Conservation (phyloP, 1,284 basidiomycete species). For the Inonotus obliquus region DNA sequence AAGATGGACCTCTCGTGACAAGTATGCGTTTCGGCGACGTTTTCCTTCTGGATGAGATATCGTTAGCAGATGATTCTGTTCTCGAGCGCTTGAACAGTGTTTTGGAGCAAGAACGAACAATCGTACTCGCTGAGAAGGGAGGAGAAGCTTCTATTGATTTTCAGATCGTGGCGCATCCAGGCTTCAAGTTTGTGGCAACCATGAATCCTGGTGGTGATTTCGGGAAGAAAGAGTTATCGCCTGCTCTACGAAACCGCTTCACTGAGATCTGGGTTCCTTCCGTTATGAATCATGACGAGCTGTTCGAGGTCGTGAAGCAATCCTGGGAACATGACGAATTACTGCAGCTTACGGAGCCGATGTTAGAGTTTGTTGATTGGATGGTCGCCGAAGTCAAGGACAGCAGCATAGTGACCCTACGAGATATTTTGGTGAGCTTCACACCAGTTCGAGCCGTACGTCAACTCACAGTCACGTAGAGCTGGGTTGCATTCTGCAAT, state of each 20-base stretch:
- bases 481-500: conserved; percentile 91
- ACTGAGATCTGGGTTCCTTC: conserved; percentile 99
- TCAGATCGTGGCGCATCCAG: conserved; percentile 56
- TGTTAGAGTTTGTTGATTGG: conserved; percentile 86
- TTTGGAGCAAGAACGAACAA: conserved; percentile 83
- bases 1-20: conserved; percentile 90
- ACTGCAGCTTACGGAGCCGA: conserved; percentile 50
- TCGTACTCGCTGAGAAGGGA: conserved; percentile 92
- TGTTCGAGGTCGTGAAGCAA: conserved; percentile 74
- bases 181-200: conserved; percentile 92
- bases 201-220: conserved; percentile 99
- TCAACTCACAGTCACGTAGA: conserved; percentile 40
- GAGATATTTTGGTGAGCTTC: conserved; percentile 81
- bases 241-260: conserved; percentile 95
- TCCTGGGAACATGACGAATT: conserved; percentile 68
- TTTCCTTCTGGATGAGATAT: conserved; percentile 95
- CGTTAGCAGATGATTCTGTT: conserved; percentile 96
- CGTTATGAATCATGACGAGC: conserved; percentile 72
- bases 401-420: conserved; percentile 66
- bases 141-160: conserved; percentile 71
- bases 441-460: background rate
- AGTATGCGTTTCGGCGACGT: conserved; percentile 88
- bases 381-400: conserved; percentile 66
- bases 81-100: conserved; percentile 97
- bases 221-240: conserved; percentile 98